Evolutionary conservation across 176 grass and related monocot genomes (phyloP), one percentile per base, ranked within the genome.

Genomic region (Puccinellia tenuiflora): DNA sequence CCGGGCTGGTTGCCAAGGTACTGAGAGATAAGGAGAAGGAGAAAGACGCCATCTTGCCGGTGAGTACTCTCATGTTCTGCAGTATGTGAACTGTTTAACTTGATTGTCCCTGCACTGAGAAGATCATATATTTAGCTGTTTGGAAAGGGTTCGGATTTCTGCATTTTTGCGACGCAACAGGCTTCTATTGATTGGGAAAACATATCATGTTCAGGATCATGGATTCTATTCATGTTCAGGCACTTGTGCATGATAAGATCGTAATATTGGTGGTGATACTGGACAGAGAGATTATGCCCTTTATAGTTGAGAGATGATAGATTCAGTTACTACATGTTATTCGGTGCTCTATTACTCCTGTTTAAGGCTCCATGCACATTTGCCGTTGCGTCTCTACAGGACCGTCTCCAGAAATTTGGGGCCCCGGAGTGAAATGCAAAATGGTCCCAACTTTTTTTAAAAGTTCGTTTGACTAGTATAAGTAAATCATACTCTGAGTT

Each of bases 21-120:
- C 85, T 33, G 59, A 77, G 70, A n/a, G 87, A 88, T 52, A 80
- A 50, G 18, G 83, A 86, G 62, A 85, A 83, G 78, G 67, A 77
- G 48, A 81, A 86, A 80, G 38, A 50, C 43, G 56, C 30, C 1
- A 71, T n/a, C 59, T 66, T 1, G 68, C 63, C 35, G 11, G 86
- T 88, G 72, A 85, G 79, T 81, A 34, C 29, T 67, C 18, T 57
- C 29, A 16, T 61, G 10, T 43, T 30, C 10, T 67, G 5, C 9
- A 26, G 13, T n/a, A 46, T 63, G 0, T 80, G 4, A 40, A 59
- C 30, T 81, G 61, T 74, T 75, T 79, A 61, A 79, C 12, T 45
- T 73, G 66, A 25, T 4, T 75, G 25, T 28, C 46, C 25, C 16
- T 42, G 38, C 10, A 66, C 24, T 34, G 54, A 47, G 47, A 82